phyloP scores from a whole-genome alignment of 164 flowering plant genomes.

The Dillenia suffruticosa region DNA sequence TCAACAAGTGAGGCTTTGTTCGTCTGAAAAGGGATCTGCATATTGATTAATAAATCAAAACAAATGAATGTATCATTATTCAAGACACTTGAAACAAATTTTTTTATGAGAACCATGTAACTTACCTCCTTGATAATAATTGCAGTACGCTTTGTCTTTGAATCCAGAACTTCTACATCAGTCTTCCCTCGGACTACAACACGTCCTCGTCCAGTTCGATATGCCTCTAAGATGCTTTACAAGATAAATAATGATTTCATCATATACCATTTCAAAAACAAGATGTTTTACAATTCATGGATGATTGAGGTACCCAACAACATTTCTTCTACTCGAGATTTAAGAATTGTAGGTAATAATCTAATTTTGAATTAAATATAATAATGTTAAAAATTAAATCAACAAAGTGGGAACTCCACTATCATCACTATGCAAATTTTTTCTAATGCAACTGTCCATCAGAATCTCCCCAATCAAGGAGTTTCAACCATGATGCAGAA shows the following conservation, averaged over 20 bases:
- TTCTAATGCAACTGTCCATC: too few species aligned
- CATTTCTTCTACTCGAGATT: too few species aligned
- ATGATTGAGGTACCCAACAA: too few species aligned
- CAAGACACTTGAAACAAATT: not conserved
- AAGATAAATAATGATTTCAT: not conserved
- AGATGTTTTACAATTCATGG: too few species aligned
- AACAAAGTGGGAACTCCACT: too few species aligned
- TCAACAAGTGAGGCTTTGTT: constrained; percentile 85
- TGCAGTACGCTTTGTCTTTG: constrained; percentile 69
- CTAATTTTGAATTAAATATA: too few species aligned
- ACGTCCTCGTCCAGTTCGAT: constrained; percentile 92
- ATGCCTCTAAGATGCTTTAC: constrained; percentile 81
- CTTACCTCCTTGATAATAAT: constrained; percentile 80
- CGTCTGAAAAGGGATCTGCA: constrained; percentile 93
- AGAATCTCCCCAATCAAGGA: too few species aligned
- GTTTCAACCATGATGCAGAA: too few species aligned
- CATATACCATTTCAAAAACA: too few species aligned
- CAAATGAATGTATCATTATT: constrained; percentile 1
- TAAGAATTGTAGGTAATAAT: too few species aligned
- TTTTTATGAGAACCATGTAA: not conserved
- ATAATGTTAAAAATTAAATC: too few species aligned
- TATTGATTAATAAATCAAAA: constrained; percentile 2
- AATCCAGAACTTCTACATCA: constrained; percentile 74
- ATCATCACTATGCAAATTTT: too few species aligned
- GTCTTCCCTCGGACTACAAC: constrained; percentile 83